Conservation (phyloP, 2,329 filamentous ascomycete genomes). For the Phyllachora maydis region DNA sequence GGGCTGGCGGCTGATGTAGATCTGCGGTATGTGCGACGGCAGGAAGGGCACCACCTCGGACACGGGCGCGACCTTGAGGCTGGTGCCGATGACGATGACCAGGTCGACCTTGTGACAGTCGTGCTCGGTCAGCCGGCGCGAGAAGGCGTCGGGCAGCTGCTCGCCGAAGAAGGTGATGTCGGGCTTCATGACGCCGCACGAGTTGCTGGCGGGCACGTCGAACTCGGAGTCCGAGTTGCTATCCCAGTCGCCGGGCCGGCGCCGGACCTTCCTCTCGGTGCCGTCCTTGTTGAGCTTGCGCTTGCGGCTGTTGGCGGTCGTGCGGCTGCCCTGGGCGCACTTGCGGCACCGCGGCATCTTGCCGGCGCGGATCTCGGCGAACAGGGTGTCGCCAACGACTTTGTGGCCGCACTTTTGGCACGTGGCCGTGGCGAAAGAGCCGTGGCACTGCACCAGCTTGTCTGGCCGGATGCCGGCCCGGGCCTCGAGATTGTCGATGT, state of each 20-base stretch:
- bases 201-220: constrained; percentile 42
- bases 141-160: constrained; percentile 67
- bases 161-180: constrained; percentile 98
- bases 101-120: constrained; percentile 70
- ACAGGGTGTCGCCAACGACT: constrained; percentile 58
- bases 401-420: constrained; percentile 66
- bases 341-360: constrained; percentile 57
- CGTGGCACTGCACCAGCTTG: constrained; percentile 89
- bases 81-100: constrained; percentile 89
- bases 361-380: constrained; percentile 56
- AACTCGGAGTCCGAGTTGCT: constrained; percentile 23
- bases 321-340: constrained; percentile 37
- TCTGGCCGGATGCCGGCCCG: constrained; percentile 63
- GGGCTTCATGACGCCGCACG: constrained; percentile 75
- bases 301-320: constrained; percentile 25
- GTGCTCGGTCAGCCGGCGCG: constrained; percentile 55
- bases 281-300: constrained; percentile 27
- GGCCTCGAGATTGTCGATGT: constrained; percentile 90
- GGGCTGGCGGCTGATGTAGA: constrained; percentile 73
- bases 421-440: constrained; percentile 80
- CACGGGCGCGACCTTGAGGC: constrained; percentile 86
- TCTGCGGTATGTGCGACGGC: constrained; percentile 63
- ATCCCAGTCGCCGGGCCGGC: constrained; percentile 17
- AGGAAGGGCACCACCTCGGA: constrained; percentile 74
- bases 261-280: constrained; percentile 13